Percentiles rank a stretch among this genome's conserved stretches.
Evolutionary conservation across 192 early-diverging fungal genomes (phyloP).

Genomic region (Backusella morwellensis): DNA sequence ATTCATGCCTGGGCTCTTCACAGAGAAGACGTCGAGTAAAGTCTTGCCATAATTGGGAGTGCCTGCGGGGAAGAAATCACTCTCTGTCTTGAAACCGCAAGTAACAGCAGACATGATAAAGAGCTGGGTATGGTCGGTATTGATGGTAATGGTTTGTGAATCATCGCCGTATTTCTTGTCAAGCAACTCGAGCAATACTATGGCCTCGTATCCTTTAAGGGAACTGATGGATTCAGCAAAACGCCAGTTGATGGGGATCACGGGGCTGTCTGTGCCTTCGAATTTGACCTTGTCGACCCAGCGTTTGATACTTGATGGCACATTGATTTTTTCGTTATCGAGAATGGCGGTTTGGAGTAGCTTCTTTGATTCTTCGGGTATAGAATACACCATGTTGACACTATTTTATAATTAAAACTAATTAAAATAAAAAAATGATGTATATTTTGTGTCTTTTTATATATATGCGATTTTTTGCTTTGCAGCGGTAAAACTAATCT

Average conservation of each 20-base stretch:
- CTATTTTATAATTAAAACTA: not conserved
- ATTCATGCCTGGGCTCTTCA: not conserved
- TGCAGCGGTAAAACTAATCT: not conserved
- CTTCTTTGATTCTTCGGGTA: not conserved
- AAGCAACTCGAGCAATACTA: not conserved
- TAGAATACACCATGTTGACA: not conserved
- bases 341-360: not conserved
- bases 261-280: not conserved
- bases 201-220: not conserved
- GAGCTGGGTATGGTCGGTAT: conserved; percentile 11
- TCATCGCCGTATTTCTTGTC: not conserved
- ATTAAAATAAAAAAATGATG: not conserved
- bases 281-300: not conserved
- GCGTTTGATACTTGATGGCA: not conserved
- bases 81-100: not conserved
- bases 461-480: not conserved
- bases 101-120: not conserved
- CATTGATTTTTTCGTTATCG: not conserved
- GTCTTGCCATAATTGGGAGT: not conserved
- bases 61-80: not conserved
- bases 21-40: not conserved
- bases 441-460: not conserved
- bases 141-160: not conserved
- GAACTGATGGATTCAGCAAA: conserved; percentile 1
- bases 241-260: not conserved